Percentiles rank a stretch among this genome's conserved stretches.
phyloP scores from a whole-genome alignment of 2,329 filamentous ascomycete genomes.

The Penicillium griseofulvum region DNA sequence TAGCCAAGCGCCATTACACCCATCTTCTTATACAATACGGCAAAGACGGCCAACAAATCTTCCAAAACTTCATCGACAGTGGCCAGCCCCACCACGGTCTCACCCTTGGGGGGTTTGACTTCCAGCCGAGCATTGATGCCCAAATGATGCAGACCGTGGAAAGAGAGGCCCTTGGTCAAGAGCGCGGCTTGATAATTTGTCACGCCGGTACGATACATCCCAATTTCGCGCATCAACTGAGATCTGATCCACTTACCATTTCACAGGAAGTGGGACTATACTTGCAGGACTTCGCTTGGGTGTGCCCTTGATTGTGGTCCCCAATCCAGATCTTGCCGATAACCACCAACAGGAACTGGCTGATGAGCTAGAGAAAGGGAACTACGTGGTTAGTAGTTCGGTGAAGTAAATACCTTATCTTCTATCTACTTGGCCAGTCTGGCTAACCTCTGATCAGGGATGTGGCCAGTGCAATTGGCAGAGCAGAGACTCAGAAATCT shows the following conservation, averaged over 20 bases:
- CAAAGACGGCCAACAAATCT: conserved; percentile 57
- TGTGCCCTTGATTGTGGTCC: conserved; percentile 80
- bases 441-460: conserved; percentile 38
- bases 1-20: conserved; percentile 63
- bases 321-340: conserved; percentile 76
- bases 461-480: conserved; percentile 47
- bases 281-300: conserved; percentile 74
- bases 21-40: conserved; percentile 80
- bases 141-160: conserved; percentile 58
- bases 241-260: conserved; percentile 5
- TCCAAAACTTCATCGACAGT: conserved; percentile 35
- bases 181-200: conserved; percentile 73
- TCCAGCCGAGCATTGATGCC: conserved; percentile 59
- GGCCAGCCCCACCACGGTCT: conserved; percentile 40
- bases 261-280: conserved; percentile 79
- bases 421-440: neutral
- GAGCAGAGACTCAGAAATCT: conserved; percentile 42
- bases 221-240: neutral
- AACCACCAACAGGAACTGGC: conserved; percentile 92
- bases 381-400: conserved; percentile 72
- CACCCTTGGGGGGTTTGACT: conserved; percentile 62
- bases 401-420: conserved; percentile 54
- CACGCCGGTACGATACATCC: conserved; percentile 69
- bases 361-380: conserved; percentile 67
- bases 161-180: conserved; percentile 36